Base-by-base conservation (phyloP, 257 asterid species). In the Lavandula angustifolia region DNA sequence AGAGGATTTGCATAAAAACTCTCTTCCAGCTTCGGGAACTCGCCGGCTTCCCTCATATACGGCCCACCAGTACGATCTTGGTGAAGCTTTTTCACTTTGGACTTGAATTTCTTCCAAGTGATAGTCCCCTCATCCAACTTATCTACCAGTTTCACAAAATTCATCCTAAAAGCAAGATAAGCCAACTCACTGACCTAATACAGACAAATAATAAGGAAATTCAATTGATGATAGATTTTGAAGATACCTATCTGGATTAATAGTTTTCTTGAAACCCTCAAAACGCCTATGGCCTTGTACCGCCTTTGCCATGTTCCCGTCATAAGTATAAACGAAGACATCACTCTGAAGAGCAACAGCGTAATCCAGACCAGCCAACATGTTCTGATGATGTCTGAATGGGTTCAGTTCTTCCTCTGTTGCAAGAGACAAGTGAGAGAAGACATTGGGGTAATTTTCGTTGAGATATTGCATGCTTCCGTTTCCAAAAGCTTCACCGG, bases 241-340 rank as follows among this genome's bases (percentile, higher is more conserved):
- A 32, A 12, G 12, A 4, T 80, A 88, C 96, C 96, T 88, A 82
- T 92, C 95, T 16, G 96, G 92, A 75, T 77, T 85, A 32, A 92
- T 73, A 59, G 96, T 92, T 76, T 92, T 92, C 92, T 82, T 86
- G 82, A 92, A 92, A 69, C 83, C 78, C 76, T 88, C 98, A 7
- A 86, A 88, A 4, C 98, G 90, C 58, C 98, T 79, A 66, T 92
- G 96, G 35, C 98, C 98, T 76, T 88, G 95, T 8, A 92, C 98
- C n/a, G 98, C 98, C 83, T 92, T 92, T 1, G 98, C 98, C 98
- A 92, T 92, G 67, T 92, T 92, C 32, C 98, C 98, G 75, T 92
- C 96, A 47, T 92, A 92, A 9, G 98, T 92, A 69, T 88, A 92
- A 44, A 88, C 81, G 43, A 92, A 92, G 55, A 88, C 96, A 70